These are phyloP conservation scores for Phytopythium helicoides DNA, from an alignment of 352 stramenopile genomes.

Conservation along the genomic window DNA sequence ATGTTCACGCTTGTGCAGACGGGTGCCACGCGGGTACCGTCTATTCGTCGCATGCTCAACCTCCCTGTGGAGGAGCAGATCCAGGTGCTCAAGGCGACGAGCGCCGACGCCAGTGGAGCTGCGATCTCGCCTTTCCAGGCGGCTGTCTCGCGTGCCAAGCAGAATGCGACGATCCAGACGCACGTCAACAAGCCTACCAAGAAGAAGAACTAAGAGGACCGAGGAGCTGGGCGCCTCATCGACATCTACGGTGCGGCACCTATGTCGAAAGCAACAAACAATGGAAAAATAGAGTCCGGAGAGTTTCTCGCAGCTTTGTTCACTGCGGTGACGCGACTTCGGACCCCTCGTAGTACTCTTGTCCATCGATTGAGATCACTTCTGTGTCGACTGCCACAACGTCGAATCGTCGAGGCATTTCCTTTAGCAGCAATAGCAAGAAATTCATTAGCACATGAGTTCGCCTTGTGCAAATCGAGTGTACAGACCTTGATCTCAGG, in stretches of 20 bases:
- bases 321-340: not conserved
- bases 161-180: conserved; percentile 64
- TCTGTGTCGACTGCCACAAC: conserved; percentile 28
- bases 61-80: conserved; percentile 46
- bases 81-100: conserved; percentile 30
- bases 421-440: conserved; percentile 19
- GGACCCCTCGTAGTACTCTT: not conserved
- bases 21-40: conserved; percentile 46
- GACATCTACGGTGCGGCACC: too few relatives aligned
- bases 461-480: too few relatives aligned
- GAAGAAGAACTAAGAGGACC: conserved; percentile 33
- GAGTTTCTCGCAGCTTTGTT: not conserved
- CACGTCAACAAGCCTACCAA: conserved; percentile 66
- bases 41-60: conserved; percentile 50
- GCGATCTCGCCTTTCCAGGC: conserved; percentile 67
- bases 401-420: conserved; percentile 47
- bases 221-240: not conserved
- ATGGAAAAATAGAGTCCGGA: too few relatives aligned
- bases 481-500: conserved; percentile 60
- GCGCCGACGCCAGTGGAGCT: conserved; percentile 11
- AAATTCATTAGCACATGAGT: not conserved
- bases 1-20: conserved; percentile 73
- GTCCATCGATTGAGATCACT: not conserved
- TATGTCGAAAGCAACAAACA: too few relatives aligned
- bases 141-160: conserved; percentile 64